Conservation (phyloP, 345 rosid genomes). For the Nasturtium officinale region DNA sequence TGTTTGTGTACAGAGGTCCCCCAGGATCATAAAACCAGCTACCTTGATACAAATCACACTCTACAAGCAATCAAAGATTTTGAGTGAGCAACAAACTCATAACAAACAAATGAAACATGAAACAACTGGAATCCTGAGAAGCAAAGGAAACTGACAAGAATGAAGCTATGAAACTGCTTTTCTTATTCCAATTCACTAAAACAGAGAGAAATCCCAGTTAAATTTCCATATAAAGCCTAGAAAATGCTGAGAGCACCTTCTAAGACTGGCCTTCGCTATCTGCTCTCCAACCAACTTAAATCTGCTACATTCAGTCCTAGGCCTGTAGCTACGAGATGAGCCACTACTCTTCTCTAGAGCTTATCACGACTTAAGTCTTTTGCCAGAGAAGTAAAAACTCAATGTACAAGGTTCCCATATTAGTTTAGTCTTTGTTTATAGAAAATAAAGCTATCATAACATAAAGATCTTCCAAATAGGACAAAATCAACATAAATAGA, state of each 20-base stretch:
- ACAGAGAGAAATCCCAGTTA: constrained; percentile 5
- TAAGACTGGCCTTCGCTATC: neutral
- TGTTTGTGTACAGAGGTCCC: constrained; percentile 88
- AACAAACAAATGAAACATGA: neutral
- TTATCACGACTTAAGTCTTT: neutral
- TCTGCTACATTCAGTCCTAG: constrained; percentile 2
- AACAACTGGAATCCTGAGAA: constrained; percentile 21
- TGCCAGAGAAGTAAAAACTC: neutral
- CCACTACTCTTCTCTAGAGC: neutral
- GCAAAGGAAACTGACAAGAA: neutral
- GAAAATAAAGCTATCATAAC: constrained; percentile 11
- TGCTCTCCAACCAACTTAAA: constrained; percentile 1
- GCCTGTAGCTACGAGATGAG: neutral
- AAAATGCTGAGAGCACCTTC: neutral
- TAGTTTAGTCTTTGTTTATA: neutral
- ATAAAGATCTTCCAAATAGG: constrained; percentile 13
- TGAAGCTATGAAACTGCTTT: constrained; percentile 2
- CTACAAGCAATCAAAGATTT: constrained; percentile 46
- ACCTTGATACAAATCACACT: constrained; percentile 81
- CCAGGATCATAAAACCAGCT: constrained; percentile 81
- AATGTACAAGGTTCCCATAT: neutral
- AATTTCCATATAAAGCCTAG: constrained; percentile 6
- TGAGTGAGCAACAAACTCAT: neutral
- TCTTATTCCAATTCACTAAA: constrained; percentile 14
- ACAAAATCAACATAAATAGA: constrained; percentile 3